Evolutionary conservation across 2,329 filamentous ascomycete species (phyloP).

Genomic region (Penicillium sp.): DNA sequence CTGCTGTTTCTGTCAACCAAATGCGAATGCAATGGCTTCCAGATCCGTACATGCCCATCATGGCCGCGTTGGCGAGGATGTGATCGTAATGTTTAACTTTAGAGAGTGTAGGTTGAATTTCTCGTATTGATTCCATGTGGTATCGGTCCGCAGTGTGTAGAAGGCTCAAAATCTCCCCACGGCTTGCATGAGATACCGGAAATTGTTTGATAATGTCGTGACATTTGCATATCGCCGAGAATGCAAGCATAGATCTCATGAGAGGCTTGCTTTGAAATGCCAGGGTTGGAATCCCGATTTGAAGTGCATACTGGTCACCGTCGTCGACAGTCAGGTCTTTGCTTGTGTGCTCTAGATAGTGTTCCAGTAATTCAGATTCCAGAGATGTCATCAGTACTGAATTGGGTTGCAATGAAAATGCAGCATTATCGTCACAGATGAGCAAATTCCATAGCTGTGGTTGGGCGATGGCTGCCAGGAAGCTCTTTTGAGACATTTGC

Average conservation of each 20-base stretch:
- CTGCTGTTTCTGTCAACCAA: neutral
- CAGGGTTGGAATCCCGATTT: conserved; percentile 1
- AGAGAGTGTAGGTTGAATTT: neutral
- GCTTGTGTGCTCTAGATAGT: conserved; percentile 3
- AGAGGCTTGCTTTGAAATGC: neutral
- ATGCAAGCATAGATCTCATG: conserved; percentile 3
- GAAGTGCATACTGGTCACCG: neutral
- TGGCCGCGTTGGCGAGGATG: conserved; percentile 1
- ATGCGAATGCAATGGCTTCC: conserved; percentile 1
- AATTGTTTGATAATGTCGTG: neutral
- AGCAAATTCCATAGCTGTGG: neutral
- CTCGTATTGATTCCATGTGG: conserved; percentile 2
- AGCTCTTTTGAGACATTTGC: neutral
- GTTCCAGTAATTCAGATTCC: neutral
- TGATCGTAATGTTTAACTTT: conserved; percentile 1
- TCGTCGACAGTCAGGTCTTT: neutral
- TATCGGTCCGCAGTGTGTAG: neutral
- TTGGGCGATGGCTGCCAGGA: neutral
- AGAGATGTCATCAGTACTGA: neutral
- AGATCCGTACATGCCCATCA: conserved; percentile 5
- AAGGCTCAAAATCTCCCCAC: neutral
- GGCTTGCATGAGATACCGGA: neutral
- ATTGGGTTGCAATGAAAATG: neutral
- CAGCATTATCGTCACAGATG: neutral
- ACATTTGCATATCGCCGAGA: conserved; percentile 5